Conservation (phyloP, 164 flowering plant genomes). For the Houttuynia cordata region DNA sequence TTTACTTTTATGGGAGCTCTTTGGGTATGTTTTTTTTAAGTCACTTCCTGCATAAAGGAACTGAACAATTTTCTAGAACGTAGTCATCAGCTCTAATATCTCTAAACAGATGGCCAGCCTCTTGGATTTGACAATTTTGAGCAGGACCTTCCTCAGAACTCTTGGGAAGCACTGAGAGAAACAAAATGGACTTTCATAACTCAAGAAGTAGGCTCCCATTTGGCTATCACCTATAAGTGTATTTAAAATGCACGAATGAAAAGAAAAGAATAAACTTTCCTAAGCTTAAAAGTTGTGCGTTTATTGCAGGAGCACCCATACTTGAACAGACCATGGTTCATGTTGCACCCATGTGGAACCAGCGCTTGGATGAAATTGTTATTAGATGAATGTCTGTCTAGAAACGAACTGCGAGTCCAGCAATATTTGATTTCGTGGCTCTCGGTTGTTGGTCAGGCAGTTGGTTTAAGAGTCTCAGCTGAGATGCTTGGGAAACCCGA, state of each 20-base stretch:
- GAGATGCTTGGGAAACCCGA: constrained; percentile 14
- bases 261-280: not conserved
- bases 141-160: constrained; percentile 42
- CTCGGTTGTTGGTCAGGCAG: constrained; percentile 70
- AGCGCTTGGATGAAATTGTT: constrained; percentile 82
- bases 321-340: constrained; percentile 75
- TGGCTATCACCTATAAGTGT: not conserved
- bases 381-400: constrained; percentile 15
- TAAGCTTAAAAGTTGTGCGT: not conserved
- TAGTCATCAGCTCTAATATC: not conserved
- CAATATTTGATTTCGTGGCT: constrained; percentile 68
- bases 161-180: constrained; percentile 36
- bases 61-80: not conserved
- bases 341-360: constrained; percentile 86
- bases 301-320: constrained; percentile 71
- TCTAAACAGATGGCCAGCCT: constrained; percentile 57
- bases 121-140: constrained; percentile 44
- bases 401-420: constrained; percentile 12
- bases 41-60: not conserved
- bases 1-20: constrained; percentile 54
- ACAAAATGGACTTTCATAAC: constrained; percentile 90
- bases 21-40: constrained; percentile 35
- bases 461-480: constrained; percentile 50
- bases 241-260: not conserved
- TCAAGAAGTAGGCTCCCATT: constrained; percentile 40